Evolutionary conservation across 2,329 filamentous ascomycete species (phyloP).

Genomic region (Scedosporium minutisporum): DNA sequence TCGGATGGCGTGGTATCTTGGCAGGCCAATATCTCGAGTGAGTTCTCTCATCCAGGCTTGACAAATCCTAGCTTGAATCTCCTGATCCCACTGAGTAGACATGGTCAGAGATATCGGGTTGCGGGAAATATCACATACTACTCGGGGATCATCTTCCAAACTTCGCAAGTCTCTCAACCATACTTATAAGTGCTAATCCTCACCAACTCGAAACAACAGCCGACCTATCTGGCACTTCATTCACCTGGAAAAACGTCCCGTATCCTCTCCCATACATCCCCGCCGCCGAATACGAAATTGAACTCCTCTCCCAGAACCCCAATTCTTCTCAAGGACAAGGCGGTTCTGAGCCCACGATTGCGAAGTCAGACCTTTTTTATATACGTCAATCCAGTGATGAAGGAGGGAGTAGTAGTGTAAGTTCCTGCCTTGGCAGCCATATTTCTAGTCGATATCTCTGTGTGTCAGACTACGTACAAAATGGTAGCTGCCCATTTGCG

Average conservation of each 20-base stretch:
- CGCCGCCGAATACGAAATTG: conserved; percentile 5
- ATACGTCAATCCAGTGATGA: neutral
- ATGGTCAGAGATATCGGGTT: neutral
- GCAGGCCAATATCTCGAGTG: conserved; percentile 3
- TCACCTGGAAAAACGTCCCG: conserved; percentile 6
- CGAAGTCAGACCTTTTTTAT: neutral
- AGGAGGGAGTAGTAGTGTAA: neutral
- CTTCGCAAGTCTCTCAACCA: neutral
- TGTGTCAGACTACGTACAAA: too few relatives aligned
- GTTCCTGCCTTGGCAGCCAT: neutral
- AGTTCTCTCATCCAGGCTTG: neutral
- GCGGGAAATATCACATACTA: neutral
- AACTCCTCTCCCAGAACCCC: neutral
- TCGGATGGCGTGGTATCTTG: neutral
- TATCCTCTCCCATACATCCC: conserved; percentile 8
- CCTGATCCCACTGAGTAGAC: neutral
- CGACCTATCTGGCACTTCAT: neutral
- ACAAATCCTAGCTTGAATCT: neutral
- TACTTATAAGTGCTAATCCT: neutral
- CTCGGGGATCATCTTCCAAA: neutral
- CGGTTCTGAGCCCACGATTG: neutral
- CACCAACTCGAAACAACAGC: neutral
- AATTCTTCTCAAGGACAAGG: neutral
- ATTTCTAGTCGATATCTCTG: neutral
- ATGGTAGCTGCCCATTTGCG: too few relatives aligned